Conservation (phyloP, 1,139 yeast genomes). For the Komagataea norvegica region DNA sequence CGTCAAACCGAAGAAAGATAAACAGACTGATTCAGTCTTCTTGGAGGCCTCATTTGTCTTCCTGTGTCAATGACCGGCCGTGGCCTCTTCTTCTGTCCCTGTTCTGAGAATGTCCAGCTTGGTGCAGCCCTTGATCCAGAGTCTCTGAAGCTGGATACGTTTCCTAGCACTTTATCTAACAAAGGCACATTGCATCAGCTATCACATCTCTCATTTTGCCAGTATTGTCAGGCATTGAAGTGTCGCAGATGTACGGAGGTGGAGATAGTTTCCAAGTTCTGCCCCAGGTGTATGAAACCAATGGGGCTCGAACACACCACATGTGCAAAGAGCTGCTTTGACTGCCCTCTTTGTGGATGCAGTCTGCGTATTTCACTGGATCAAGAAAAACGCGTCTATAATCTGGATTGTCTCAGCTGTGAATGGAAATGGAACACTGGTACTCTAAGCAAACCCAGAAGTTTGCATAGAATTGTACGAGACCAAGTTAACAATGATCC, state of each 20-base stretch:
- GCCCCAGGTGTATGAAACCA: slow-evolving; percentile 24
- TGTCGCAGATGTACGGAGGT: slow-evolving; percentile 25
- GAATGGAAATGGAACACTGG: slow-evolving; percentile 27
- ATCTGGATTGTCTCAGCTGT: slow-evolving; percentile 29
- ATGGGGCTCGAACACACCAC: slow-evolving; percentile 21
- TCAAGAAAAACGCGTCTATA: not conserved
- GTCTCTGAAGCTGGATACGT: slow-evolving; percentile 6
- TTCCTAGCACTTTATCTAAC: slow-evolving; percentile 20
- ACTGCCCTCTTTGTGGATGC: slow-evolving; percentile 22
- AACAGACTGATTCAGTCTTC: too few species aligned
- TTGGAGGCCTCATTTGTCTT: too few species aligned
- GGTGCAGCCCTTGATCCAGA: slow-evolving; percentile 1
- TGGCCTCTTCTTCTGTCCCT: slow-evolving; percentile 24
- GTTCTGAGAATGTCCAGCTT: slow-evolving; percentile 18
- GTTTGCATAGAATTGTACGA: slow-evolving; percentile 26
- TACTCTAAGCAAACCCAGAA: slow-evolving; percentile 25
- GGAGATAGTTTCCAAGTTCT: slow-evolving; percentile 22
- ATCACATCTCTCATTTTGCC: slow-evolving; percentile 21
- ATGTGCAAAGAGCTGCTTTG: slow-evolving; percentile 25
- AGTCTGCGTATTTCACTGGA: slow-evolving; percentile 13
- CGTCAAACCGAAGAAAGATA: too few species aligned
- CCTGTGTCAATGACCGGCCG: too few species aligned
- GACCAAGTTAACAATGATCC: slow-evolving; percentile 6
- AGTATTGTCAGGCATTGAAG: slow-evolving; percentile 22
- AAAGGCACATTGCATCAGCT: slow-evolving; percentile 17